These are phyloP conservation scores for Naumovozyma baii DNA, from an alignment of 805 yeast species.

Conservation along the genomic window DNA sequence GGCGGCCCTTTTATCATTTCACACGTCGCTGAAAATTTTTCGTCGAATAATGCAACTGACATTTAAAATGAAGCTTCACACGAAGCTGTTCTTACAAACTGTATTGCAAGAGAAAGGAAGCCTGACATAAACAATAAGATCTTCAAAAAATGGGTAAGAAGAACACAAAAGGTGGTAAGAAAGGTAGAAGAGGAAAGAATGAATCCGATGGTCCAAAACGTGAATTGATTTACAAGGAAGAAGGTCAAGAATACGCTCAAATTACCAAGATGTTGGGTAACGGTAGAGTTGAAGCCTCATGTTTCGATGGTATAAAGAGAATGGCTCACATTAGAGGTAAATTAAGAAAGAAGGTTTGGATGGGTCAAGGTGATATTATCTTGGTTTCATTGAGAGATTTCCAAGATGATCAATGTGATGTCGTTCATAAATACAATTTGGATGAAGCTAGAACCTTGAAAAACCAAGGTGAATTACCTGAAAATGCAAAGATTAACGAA, in stretches of 20 bases:
- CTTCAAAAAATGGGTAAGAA: slow-evolving; percentile 29
- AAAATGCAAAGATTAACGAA: slow-evolving; percentile 93
- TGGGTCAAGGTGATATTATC: slow-evolving; percentile 96
- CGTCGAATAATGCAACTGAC: too few relatives aligned
- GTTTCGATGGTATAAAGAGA: slow-evolving; percentile 90
- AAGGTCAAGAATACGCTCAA: slow-evolving; percentile 98
- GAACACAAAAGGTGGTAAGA: slow-evolving; percentile 64
- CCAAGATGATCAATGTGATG: slow-evolving; percentile 97
- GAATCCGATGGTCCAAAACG: slow-evolving; percentile 86
- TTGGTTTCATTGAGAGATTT: slow-evolving; percentile 94
- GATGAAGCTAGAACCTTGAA: slow-evolving; percentile 97
- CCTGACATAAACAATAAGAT: background rate
- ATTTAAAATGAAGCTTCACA: too few relatives aligned
- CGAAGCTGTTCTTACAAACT: too few relatives aligned
- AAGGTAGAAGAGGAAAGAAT: slow-evolving; percentile 97
- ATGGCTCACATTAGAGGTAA: slow-evolving; percentile 98
- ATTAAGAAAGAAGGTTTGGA: slow-evolving; percentile 99
- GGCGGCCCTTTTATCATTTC: too few relatives aligned
- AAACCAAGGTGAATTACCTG: slow-evolving; percentile 94
- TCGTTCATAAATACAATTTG: slow-evolving; percentile 89
- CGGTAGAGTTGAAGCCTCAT: slow-evolving; percentile 89
- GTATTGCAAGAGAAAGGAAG: too few relatives aligned
- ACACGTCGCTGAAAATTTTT: slow-evolving; percentile 1
- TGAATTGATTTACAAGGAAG: slow-evolving; percentile 85
- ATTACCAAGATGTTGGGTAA: slow-evolving; percentile 97